phyloP scores from a whole-genome alignment of 805 yeast species.

The Candida oleophila region DNA sequence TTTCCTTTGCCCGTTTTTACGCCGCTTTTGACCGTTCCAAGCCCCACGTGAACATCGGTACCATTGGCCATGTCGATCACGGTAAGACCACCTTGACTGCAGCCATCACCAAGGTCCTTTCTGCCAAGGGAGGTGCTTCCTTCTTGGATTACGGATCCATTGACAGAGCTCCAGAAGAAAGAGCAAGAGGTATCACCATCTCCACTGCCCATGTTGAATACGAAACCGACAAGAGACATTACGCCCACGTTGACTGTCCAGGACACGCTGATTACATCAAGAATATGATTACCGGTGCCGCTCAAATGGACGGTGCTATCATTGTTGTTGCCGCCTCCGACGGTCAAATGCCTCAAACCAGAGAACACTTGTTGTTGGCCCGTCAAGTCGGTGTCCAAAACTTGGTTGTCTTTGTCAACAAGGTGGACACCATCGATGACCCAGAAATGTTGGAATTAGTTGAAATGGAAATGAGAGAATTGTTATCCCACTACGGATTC shows the following conservation, averaged over 20 bases:
- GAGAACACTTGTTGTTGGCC: constrained; percentile 97
- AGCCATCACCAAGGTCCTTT: constrained; percentile 93
- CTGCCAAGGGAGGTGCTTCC: constrained; percentile 86
- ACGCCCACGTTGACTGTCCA: constrained; percentile 97
- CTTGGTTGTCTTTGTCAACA: constrained; percentile 96
- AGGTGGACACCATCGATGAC: constrained; percentile 96
- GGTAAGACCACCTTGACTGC: constrained; percentile 98
- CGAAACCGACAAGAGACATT: constrained; percentile 92
- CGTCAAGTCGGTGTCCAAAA: constrained; percentile 99
- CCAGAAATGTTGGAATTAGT: constrained; percentile 99
- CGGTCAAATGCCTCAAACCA: constrained; percentile 99
- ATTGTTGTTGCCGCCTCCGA: constrained; percentile 99
- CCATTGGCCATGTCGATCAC: constrained; percentile 98
- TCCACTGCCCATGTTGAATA: constrained; percentile 98
- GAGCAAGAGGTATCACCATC: constrained; percentile 99
- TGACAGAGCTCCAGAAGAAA: constrained; percentile 98
- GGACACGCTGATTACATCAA: constrained; percentile 99
- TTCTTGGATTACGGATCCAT: constrained; percentile 92
- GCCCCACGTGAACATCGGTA: constrained; percentile 96
- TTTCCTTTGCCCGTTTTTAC: constrained; percentile 35
- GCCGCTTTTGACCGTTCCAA: constrained; percentile 92
- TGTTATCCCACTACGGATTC: constrained; percentile 85
- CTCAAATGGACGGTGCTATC: constrained; percentile 99
- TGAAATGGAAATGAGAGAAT: constrained; percentile 99
- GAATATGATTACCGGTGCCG: constrained; percentile 99